These are phyloP conservation scores for Pyrus communis DNA, from an alignment of 306 rosid species.

Conservation along the genomic window DNA sequence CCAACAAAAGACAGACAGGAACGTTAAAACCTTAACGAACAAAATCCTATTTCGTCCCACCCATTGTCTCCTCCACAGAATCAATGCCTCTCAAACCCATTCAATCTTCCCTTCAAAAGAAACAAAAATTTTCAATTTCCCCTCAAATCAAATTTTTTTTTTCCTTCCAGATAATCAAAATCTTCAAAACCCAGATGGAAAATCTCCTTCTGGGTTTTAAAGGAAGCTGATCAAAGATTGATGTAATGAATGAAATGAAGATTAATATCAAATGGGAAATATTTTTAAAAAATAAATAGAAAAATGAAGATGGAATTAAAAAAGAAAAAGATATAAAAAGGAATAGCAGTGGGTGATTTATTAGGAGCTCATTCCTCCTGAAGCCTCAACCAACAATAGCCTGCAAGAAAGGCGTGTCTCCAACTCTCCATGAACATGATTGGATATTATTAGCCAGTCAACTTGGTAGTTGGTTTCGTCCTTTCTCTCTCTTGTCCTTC, in stretches of 20 bases:
- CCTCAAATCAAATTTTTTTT: not conserved
- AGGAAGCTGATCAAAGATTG: slow-evolving; percentile 23
- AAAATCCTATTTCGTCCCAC: slow-evolving; percentile 7
- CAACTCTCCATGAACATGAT: slow-evolving; percentile 24
- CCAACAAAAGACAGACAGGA: slow-evolving; percentile 11
- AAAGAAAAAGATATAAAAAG: not conserved
- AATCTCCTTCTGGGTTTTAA: slow-evolving; percentile 5
- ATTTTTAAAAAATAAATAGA: slow-evolving; percentile 15
- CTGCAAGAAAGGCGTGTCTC: slow-evolving; percentile 34
- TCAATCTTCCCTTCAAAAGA: not conserved
- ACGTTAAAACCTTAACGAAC: not conserved
- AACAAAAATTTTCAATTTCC: not conserved
- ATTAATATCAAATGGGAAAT: slow-evolving; percentile 7
- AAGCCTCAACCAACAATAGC: slow-evolving; percentile 20
- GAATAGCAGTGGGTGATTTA: slow-evolving; percentile 11
- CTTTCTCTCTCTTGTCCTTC: slow-evolving; percentile 6
- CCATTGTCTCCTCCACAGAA: slow-evolving; percentile 9
- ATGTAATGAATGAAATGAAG: not conserved
- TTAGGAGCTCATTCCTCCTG: not conserved
- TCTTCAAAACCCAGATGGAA: slow-evolving; percentile 10
- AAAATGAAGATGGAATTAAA: not conserved
- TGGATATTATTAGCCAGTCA: slow-evolving; percentile 57
- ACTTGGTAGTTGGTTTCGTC: slow-evolving; percentile 41
- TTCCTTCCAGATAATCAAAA: slow-evolving; percentile 16
- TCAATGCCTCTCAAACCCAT: slow-evolving; percentile 2